Percentiles rank a stretch among this genome's conserved stretches.
These are phyloP conservation scores for Dillenia suffruticosa DNA, from an alignment of 164 flowering plant genomes.

Conservation along the genomic window DNA sequence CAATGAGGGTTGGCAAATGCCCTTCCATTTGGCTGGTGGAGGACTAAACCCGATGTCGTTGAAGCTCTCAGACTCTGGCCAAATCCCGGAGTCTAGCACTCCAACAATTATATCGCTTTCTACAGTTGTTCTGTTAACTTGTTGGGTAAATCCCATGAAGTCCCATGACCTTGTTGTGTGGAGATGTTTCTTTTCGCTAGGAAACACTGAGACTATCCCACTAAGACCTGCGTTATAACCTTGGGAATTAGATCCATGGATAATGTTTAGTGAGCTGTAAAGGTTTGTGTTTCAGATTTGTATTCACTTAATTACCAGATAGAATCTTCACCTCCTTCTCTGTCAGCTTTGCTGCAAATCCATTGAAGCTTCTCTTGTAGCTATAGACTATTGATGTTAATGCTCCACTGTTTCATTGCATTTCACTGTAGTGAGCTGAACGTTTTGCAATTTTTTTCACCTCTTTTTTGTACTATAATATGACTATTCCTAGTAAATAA, in stretches of 20 bases:
- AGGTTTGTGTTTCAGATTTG: background rate
- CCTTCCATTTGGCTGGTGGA: background rate
- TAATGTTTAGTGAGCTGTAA: too few relatives aligned
- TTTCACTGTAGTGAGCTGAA: too few relatives aligned
- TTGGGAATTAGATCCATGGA: too few relatives aligned
- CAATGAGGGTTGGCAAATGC: background rate
- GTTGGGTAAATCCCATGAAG: slow-evolving; percentile 19
- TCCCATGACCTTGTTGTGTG: slow-evolving; percentile 30
- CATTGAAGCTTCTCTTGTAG: slow-evolving; percentile 24
- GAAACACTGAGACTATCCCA: slow-evolving; percentile 28
- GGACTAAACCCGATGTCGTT: background rate
- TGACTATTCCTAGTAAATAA: too few relatives aligned
- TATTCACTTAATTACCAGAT: background rate
- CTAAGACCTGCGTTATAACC: slow-evolving; percentile 9
- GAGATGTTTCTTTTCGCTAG: slow-evolving; percentile 11
- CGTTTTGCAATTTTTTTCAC: too few relatives aligned
- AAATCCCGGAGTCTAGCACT: slow-evolving; percentile 2
- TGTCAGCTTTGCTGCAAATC: slow-evolving; percentile 24
- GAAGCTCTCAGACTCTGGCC: background rate
- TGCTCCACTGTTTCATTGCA: slow-evolving; percentile 2
- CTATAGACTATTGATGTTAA: slow-evolving; percentile 11
- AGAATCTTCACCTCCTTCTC: slow-evolving; percentile 10
- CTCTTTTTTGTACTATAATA: too few relatives aligned
- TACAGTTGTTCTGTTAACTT: background rate
- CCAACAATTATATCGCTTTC: slow-evolving; percentile 19